phyloP scores from a whole-genome alignment of 768 basidiomycete species.

The Crucibulum laeve region DNA sequence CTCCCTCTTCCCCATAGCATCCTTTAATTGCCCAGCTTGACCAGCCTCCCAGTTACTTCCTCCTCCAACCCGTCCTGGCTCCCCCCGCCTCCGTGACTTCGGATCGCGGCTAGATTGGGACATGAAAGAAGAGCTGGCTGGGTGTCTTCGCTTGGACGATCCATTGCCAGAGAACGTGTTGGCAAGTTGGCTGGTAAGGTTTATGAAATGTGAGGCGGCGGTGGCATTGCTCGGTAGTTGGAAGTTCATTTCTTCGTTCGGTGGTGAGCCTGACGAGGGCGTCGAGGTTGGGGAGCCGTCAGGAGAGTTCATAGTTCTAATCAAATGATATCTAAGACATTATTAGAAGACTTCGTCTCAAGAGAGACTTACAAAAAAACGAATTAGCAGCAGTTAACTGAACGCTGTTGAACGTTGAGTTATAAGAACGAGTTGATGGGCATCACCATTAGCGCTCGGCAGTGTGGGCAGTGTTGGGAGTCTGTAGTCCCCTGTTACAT shows the following conservation, averaged over 20 bases:
- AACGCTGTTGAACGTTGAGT: too few relatives aligned
- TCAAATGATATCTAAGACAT: too few relatives aligned
- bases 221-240: conserved; percentile 9
- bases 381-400: too few relatives aligned
- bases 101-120: conserved; percentile 41
- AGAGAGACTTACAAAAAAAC: too few relatives aligned
- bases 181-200: conserved; percentile 29
- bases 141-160: conserved; percentile 49
- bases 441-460: too few relatives aligned
- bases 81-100: conserved; percentile 47
- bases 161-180: conserved; percentile 23
- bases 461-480: too few relatives aligned
- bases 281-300: conserved; percentile 36
- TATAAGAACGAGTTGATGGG: too few relatives aligned
- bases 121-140: conserved; percentile 37
- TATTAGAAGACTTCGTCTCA: too few relatives aligned
- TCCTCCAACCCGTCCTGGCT: conserved; percentile 20
- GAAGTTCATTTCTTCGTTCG: conserved; percentile 32
- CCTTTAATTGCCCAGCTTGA: conserved; percentile 18
- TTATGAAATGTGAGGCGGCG: conserved; percentile 18
- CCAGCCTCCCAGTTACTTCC: conserved; percentile 13
- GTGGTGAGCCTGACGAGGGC: conserved; percentile 38
- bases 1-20: conserved; percentile 37
- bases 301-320: conserved; percentile 36
- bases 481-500: too few relatives aligned